Percentiles rank a stretch among this genome's conserved stretches.
Evolutionary conservation across 192 early-diverging fungal genomes (phyloP).

Genomic region (Coemansia sp.): DNA sequence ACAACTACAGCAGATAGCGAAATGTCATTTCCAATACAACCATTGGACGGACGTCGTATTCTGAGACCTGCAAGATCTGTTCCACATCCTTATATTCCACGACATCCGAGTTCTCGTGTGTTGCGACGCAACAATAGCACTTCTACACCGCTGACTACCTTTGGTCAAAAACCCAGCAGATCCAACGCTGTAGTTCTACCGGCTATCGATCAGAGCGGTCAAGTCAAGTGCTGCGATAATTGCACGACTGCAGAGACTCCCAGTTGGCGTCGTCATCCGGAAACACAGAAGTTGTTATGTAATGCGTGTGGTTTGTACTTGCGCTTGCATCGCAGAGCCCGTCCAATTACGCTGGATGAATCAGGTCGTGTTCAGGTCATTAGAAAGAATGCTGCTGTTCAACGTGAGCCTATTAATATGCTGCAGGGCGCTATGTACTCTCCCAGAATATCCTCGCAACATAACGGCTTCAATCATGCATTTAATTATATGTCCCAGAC

Average conservation of each 20-base stretch:
- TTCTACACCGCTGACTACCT: background rate
- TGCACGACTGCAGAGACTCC: constrained; percentile 61
- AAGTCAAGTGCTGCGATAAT: constrained; percentile 56
- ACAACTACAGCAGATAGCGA: background rate
- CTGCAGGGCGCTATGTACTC: background rate
- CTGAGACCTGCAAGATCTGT: constrained; percentile 11
- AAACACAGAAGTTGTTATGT: constrained; percentile 61
- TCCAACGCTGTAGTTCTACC: constrained; percentile 27
- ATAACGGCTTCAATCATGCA: background rate
- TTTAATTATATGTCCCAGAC: background rate
- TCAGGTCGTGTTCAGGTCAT: constrained; percentile 44
- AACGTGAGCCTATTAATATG: constrained; percentile 47
- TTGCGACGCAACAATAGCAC: background rate
- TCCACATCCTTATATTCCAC: constrained; percentile 25
- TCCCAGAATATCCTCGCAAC: background rate
- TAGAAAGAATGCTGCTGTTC: constrained; percentile 46
- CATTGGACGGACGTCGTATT: constrained; percentile 8
- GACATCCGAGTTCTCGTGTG: background rate
- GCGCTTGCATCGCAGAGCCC: constrained; percentile 34
- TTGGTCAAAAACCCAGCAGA: background rate
- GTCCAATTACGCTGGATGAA: constrained; percentile 40
- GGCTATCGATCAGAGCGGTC: constrained; percentile 46
- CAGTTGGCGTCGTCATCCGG: constrained; percentile 65
- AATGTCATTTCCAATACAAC: background rate
- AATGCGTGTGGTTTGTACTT: constrained; percentile 63